These are phyloP conservation scores for Piper longum DNA, from an alignment of 164 flowering plant genomes.

Conservation along the genomic window DNA sequence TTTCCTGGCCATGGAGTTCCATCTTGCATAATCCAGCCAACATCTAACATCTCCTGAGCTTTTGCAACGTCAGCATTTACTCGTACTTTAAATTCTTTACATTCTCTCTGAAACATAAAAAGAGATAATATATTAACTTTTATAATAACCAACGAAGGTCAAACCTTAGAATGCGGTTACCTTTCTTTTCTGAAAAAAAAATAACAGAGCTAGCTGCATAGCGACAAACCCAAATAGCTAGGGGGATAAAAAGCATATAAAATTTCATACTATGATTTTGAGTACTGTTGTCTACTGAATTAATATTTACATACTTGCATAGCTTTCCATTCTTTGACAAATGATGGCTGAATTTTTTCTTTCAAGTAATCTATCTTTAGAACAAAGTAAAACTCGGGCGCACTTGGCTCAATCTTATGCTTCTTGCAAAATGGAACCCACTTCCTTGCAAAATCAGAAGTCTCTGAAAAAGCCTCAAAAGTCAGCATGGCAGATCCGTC, in stretches of 20 bases:
- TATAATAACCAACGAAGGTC: no score
- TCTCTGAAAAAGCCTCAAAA: slow-evolving; percentile 89
- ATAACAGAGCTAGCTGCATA: not conserved
- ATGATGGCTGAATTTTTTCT: slow-evolving; percentile 93
- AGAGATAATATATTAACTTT: not conserved
- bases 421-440: slow-evolving; percentile 99
- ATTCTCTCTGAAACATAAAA: slow-evolving; percentile 57
- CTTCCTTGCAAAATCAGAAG: slow-evolving; percentile 91
- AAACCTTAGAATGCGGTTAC: no score
- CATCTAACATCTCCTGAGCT: slow-evolving; percentile 88
- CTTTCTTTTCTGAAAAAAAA: no score
- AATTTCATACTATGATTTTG: not conserved
- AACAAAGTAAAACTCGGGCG: slow-evolving; percentile 93
- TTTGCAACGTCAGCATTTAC: slow-evolving; percentile 88
- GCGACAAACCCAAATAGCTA: not conserved
- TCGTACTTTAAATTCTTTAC: slow-evolving; percentile 87
- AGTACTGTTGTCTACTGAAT: not conserved
- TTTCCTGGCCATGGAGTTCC: slow-evolving; percentile 99
- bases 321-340: slow-evolving; percentile 87
- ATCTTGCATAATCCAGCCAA: slow-evolving; percentile 99
- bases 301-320: slow-evolving; percentile 53
- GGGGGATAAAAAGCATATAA: not conserved
- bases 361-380: slow-evolving; percentile 93
- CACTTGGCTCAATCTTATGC: slow-evolving; percentile 87
- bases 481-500: slow-evolving; percentile 98